A percentile compares a stretch with the other conserved stretches of the same genome.
Conservation (phyloP, 306 rosid species). For the Lathyrus oleraceus region DNA sequence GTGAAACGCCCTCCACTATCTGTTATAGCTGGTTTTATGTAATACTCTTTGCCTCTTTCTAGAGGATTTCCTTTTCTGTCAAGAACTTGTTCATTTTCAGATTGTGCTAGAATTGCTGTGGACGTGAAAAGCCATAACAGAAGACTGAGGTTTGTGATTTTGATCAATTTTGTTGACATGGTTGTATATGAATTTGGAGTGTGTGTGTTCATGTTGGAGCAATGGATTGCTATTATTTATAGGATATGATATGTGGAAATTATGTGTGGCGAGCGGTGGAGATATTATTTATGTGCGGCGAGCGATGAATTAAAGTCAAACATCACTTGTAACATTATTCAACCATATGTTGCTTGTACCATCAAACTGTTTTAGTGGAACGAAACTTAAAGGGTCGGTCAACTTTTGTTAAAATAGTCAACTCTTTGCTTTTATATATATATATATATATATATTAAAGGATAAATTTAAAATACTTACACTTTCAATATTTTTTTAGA, state of each 20-base stretch:
- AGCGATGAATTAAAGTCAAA: conserved; percentile 20
- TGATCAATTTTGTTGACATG: conserved; percentile 26
- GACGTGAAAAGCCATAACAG: conserved; percentile 34
- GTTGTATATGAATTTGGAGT: neutral
- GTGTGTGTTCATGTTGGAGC: neutral
- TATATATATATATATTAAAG: too few species aligned
- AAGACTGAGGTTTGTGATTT: conserved; percentile 14
- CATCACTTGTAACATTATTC: conserved; percentile 2
- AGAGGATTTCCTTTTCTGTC: conserved; percentile 55
- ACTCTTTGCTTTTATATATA: too few species aligned
- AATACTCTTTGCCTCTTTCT: conserved; percentile 45
- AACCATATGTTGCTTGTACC: neutral
- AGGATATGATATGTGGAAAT: neutral
- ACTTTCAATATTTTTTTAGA: too few species aligned
- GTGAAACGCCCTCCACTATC: conserved; percentile 60
- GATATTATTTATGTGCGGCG: neutral
- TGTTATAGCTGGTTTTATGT: conserved; percentile 62
- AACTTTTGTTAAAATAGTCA: too few species aligned
- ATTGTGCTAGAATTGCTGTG: conserved; percentile 34
- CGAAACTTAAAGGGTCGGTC: too few species aligned
- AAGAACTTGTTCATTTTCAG: conserved; percentile 32
- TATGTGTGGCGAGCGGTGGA: conserved; percentile 1
- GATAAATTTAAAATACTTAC: too few species aligned
- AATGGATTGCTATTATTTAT: conserved; percentile 6
- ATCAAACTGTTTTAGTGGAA: neutral